Evolutionary conservation across 2,329 filamentous ascomycete species (phyloP).

Genomic region (Fusarium temperatum): DNA sequence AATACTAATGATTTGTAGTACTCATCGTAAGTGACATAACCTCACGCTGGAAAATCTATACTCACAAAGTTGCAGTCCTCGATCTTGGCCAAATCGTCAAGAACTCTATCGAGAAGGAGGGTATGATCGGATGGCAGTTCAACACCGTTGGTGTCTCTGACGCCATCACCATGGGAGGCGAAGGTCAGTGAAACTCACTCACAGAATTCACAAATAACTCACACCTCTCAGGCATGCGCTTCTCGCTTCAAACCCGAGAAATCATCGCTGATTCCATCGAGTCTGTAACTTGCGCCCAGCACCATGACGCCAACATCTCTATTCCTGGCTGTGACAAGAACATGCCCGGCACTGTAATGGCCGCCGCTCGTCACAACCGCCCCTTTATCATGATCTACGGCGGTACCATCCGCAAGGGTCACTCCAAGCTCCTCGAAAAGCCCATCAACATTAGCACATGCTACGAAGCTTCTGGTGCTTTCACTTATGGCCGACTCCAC

Average conservation of each 20-base stretch:
- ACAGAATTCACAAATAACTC: neutral
- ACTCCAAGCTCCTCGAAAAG: constrained; percentile 77
- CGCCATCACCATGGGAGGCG: constrained; percentile 93
- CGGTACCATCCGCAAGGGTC: constrained; percentile 89
- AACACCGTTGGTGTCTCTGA: constrained; percentile 91
- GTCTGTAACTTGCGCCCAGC: constrained; percentile 89
- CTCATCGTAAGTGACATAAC: constrained; percentile 51
- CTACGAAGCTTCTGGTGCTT: constrained; percentile 87
- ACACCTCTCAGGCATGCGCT: constrained; percentile 78
- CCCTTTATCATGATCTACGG: constrained; percentile 97
- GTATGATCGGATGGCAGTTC: constrained; percentile 95
- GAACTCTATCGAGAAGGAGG: constrained; percentile 78
- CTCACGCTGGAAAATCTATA: neutral
- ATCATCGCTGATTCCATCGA: constrained; percentile 96
- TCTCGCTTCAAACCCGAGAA: constrained; percentile 88
- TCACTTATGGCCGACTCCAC: constrained; percentile 79
- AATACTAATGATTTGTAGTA: constrained; percentile 43
- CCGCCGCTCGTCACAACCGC: constrained; percentile 88
- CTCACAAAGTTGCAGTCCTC: constrained; percentile 65
- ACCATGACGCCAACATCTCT: constrained; percentile 91
- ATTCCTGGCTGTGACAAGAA: constrained; percentile 98
- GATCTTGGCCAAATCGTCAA: constrained; percentile 91
- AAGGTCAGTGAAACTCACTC: constrained; percentile 64
- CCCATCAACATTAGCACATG: constrained; percentile 89
- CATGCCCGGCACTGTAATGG: constrained; percentile 94